phyloP scores from a whole-genome alignment of 2,329 filamentous ascomycete species.

The Cladosporium colombiae region DNA sequence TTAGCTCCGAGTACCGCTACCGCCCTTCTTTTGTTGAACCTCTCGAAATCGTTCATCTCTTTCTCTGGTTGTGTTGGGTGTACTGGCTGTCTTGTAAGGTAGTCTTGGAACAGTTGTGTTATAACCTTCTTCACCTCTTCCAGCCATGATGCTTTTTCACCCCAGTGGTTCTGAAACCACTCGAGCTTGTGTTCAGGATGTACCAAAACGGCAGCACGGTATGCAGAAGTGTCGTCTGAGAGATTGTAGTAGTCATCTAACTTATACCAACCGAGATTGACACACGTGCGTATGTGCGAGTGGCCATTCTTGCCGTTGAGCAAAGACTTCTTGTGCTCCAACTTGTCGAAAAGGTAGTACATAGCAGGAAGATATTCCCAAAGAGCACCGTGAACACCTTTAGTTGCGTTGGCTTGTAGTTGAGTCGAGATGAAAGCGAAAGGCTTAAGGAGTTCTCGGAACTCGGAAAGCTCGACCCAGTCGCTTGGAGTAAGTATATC shows the following conservation, averaged over 20 bases:
- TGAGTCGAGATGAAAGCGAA: conserved; percentile 1
- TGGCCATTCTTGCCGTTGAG: not conserved
- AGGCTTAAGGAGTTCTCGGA: not conserved
- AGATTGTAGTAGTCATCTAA: conserved; percentile 16
- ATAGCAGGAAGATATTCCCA: not conserved
- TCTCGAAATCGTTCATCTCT: conserved; percentile 4
- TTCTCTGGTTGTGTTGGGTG: not conserved
- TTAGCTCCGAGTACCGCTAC: not conserved
- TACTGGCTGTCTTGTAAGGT: conserved; percentile 1
- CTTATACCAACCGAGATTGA: conserved; percentile 17
- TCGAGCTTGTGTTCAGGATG: conserved; percentile 16
- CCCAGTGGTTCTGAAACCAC: conserved; percentile 9
- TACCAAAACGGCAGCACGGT: conserved; percentile 14
- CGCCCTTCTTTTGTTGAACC: conserved; percentile 1
- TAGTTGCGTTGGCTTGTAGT: not conserved
- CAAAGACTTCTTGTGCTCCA: not conserved
- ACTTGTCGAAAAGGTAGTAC: not conserved
- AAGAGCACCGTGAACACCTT: not conserved
- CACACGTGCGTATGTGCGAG: not conserved
- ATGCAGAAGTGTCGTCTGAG: conserved; percentile 6
- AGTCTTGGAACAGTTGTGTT: not conserved
- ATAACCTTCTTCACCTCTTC: not conserved
- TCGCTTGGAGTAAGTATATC: not conserved
- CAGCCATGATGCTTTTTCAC: not conserved
- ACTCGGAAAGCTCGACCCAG: conserved; percentile 1